Base-by-base conservation (phyloP, 345 rosid species). In the Theobroma cacao region DNA sequence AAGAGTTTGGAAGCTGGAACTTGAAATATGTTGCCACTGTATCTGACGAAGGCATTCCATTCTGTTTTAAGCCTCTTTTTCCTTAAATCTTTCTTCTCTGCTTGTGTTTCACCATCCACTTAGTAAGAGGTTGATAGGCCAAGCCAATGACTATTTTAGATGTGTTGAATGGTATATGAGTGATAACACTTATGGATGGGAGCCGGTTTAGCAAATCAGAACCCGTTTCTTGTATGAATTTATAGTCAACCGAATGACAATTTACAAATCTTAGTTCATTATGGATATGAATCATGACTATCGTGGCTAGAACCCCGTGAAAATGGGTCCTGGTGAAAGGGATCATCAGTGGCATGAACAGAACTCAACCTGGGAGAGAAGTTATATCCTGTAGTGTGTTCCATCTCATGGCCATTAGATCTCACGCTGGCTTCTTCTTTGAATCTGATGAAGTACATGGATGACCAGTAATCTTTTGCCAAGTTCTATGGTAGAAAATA, bases 401-500 rank as follows among this genome's bases (percentile, higher is more conserved):
- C 92, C 77, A 82, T 80, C 31, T 89, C 91, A 18, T 81, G 83
- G 48, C 79, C 79, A 13, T 79, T 76, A 8, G 83, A 74, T 82
- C 86, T 83, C 84, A 71, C 76, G 48, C 83, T 75, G 45, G 86
- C 91, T 72, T 90, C 95, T 82, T 94, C 95, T 84, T 87, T 95
- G 80, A 93, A 90, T 88, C 92, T 93, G 75, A 90, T 81, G 86
- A 84, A 93, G 84, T 78, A 93, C 78, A 85, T 85, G 20, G 95
- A 93, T 76, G 95, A 89, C 97, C 93, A 91, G 84, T 91, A 93
- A 83, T 93, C 98, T 86, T 82, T 92, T 45, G 80, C 89, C 84
- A 95, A 85, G 84, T 91, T 95, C 97, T 95, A 78, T 82, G 79
- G 33, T 7, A 50, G 6, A 77, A 68, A 59, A 41, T 11, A 45